Evolutionary conservation across 805 yeast genomes (phyloP).

Genomic region (Metahyphopichia silvanorum): DNA sequence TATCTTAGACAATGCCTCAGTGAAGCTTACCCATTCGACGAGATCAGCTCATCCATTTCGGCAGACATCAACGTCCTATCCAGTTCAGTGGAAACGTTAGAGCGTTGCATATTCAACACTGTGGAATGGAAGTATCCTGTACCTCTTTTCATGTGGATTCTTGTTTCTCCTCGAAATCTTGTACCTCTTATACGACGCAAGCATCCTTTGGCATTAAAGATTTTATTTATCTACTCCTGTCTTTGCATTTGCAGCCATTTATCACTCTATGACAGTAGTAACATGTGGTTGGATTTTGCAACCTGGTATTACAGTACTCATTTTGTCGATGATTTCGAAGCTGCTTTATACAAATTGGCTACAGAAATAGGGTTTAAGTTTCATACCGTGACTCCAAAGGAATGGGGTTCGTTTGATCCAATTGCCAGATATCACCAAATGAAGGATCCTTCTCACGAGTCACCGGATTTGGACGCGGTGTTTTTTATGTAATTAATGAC

Average conservation of each 20-base stretch:
- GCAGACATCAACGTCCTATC: conserved; percentile 3
- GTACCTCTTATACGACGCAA: conserved; percentile 14
- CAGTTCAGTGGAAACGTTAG: conserved; percentile 9
- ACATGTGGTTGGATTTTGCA: conserved; percentile 27
- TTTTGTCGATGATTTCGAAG: conserved; percentile 2
- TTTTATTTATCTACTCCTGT: conserved; percentile 18
- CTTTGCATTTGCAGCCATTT: conserved; percentile 18
- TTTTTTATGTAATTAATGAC: no score
- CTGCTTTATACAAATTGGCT: neutral
- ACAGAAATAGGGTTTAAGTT: conserved; percentile 1
- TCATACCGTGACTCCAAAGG: no score
- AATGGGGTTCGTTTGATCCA: no score
- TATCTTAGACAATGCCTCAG: conserved; percentile 1
- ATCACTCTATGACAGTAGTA: conserved; percentile 14
- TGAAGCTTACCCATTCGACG: conserved; percentile 4
- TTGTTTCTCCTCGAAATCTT: conserved; percentile 13
- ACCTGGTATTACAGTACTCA: conserved; percentile 11
- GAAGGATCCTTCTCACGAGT: no score
- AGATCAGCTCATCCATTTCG: conserved; percentile 1
- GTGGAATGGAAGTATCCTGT: conserved; percentile 20
- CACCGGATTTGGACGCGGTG: no score
- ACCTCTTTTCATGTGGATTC: conserved; percentile 28
- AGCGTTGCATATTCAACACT: conserved; percentile 9
- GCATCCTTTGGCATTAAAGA: conserved; percentile 21
- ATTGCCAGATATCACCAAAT: no score